These are phyloP conservation scores for Pulveroboletus ridleyi DNA, from an alignment of 1,284 basidiomycete species.

Conservation along the genomic window DNA sequence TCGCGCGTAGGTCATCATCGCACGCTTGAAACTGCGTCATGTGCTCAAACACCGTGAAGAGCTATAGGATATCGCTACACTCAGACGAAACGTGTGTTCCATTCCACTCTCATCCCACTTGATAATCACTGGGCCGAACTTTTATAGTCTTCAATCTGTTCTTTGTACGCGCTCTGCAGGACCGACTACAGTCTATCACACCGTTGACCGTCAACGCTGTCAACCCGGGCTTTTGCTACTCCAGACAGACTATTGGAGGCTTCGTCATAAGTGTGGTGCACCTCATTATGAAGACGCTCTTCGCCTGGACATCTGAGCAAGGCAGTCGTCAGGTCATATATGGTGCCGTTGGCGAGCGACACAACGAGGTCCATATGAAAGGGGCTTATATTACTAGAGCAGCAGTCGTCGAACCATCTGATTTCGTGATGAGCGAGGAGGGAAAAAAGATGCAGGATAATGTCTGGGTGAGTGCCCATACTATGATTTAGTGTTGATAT, in stretches of 20 bases:
- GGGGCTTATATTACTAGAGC: slow-evolving; percentile 44
- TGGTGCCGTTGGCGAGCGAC: slow-evolving; percentile 34
- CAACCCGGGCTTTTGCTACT: slow-evolving; percentile 55
- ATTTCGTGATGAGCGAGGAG: slow-evolving; percentile 49
- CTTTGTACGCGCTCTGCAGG: slow-evolving; percentile 34
- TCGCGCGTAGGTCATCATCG: slow-evolving; percentile 19
- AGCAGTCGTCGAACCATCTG: slow-evolving; percentile 46
- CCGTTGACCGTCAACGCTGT: slow-evolving; percentile 45
- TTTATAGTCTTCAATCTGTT: slow-evolving; percentile 28
- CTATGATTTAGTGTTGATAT: too few relatives aligned
- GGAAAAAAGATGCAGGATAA: slow-evolving; percentile 47
- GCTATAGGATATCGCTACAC: slow-evolving; percentile 25
- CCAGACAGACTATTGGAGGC: slow-evolving; percentile 36
- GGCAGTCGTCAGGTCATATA: slow-evolving; percentile 44
- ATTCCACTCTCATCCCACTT: not conserved
- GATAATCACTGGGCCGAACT: not conserved
- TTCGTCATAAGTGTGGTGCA: slow-evolving; percentile 14
- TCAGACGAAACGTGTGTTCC: slow-evolving; percentile 26
- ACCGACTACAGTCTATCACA: slow-evolving; percentile 19
- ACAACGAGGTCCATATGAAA: slow-evolving; percentile 40
- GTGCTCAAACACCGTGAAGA: slow-evolving; percentile 15
- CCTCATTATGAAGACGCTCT: slow-evolving; percentile 16
- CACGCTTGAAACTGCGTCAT: not conserved
- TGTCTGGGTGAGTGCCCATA: slow-evolving; percentile 46
- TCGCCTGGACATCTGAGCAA: slow-evolving; percentile 39